Base-by-base conservation (phyloP, 352 stramenopile genomes). In the Thalassiosira exigua region DNA sequence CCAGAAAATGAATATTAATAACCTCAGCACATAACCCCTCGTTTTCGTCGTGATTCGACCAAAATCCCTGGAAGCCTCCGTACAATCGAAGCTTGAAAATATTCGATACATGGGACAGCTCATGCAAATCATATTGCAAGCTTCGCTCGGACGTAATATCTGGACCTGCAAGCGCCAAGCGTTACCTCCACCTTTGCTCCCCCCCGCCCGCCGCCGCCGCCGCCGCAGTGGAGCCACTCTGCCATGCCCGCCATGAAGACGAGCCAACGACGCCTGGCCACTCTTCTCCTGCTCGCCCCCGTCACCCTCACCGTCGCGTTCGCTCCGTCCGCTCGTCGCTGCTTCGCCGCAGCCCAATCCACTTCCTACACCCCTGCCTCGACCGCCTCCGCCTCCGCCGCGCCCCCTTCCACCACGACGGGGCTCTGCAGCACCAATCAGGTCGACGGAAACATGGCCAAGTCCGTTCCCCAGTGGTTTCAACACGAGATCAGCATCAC, bases 401-500 rank as follows among this genome's bases (percentile, higher is more conserved):
- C 44, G 0, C 42, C 39, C 19, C 19, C 54, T 29, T 27, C 62
- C 7, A 24, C 29, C 19, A 42, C 50, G n/a, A 59, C 70, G 3
- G 33, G 44, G 41, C 24, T 75, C 19, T 68, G 65, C 41, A 60
- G 12, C 24, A 22, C 17, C 17, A 59, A 32, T 22, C 39, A 5
- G 27, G 19, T 44, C 27, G n/a, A 30, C 22, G 19, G 30, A 22
- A 67, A 2, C 60, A 68, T 66, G 56, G 48, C 32, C 29, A 24
- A 59, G 22, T 50, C 62, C n/a, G 60, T 82, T n/a, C 79, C 79
- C 27, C 52, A 53, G 44, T 93, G 83, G 83, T 91, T 87, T 60
- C 88, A 93, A 61, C 77, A 91, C 51, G 81, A 89, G 30, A 91
- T 93, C 44, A 88, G 69, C 58, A 86, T 93, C 27, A 93, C 86